These are phyloP conservation scores for Teratosphaeria epicoccoides DNA, from an alignment of 2,329 filamentous ascomycete species.

Conservation along the genomic window DNA sequence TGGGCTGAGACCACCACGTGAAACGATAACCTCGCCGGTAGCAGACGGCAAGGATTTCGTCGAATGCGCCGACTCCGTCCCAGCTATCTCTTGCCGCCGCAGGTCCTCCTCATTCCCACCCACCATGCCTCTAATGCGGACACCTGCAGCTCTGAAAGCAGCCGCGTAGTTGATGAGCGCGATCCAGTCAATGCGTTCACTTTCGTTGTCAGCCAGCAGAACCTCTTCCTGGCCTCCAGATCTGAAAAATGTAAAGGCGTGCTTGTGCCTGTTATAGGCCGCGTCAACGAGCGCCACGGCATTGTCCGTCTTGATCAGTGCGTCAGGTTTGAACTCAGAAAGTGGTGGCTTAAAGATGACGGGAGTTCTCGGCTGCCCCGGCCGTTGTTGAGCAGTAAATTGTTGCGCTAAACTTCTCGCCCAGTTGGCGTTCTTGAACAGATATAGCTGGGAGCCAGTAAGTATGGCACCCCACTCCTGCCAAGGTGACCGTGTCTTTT, in stretches of 20 bases:
- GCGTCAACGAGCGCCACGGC: slow-evolving; percentile 79
- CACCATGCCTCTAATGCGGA: slow-evolving; percentile 78
- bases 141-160: slow-evolving; percentile 82
- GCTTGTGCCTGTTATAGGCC: slow-evolving; percentile 88
- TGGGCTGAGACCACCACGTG: slow-evolving; percentile 33
- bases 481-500: slow-evolving; percentile 90
- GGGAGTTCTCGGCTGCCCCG: slow-evolving; percentile 62
- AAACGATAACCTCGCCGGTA: slow-evolving; percentile 60
- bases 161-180: slow-evolving; percentile 94
- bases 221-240: slow-evolving; percentile 82
- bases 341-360: slow-evolving; percentile 86
- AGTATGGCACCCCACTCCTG: slow-evolving; percentile 97
- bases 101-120: slow-evolving; percentile 64
- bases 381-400: slow-evolving; percentile 69
- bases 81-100: slow-evolving; percentile 58
- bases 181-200: slow-evolving; percentile 93
- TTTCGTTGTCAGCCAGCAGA: slow-evolving; percentile 78
- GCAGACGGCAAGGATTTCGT: slow-evolving; percentile 53
- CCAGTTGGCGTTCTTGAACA: slow-evolving; percentile 90
- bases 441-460: slow-evolving; percentile 92
- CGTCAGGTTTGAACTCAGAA: slow-evolving; percentile 86
- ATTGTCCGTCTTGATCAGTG: slow-evolving; percentile 83
- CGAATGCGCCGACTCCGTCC: slow-evolving; percentile 49
- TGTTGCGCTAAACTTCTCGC: slow-evolving; percentile 84
- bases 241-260: slow-evolving; percentile 83